Evolutionary conservation across 2,329 filamentous ascomycete species (phyloP).

Genomic region (Fusarium tuaranense): DNA sequence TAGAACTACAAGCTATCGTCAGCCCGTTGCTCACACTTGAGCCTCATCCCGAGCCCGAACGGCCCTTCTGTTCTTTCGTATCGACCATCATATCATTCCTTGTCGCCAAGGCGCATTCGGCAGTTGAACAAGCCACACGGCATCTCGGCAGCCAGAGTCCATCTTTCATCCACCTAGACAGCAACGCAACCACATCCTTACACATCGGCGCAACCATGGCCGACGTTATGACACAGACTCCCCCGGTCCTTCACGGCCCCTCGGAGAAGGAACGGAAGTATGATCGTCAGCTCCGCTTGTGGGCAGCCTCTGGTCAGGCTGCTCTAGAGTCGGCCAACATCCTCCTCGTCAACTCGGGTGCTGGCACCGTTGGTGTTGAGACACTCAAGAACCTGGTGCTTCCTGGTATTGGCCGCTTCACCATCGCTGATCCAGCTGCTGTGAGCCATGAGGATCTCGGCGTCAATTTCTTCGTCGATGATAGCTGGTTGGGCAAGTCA

Average conservation of each 20-base stretch:
- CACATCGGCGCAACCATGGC: slow-evolving; percentile 39
- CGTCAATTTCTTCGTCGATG: slow-evolving; percentile 96
- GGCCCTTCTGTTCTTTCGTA: slow-evolving; percentile 12
- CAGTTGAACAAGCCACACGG: neutral
- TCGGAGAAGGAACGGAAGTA: slow-evolving; percentile 81
- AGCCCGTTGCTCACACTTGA: slow-evolving; percentile 2
- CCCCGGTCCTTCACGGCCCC: slow-evolving; percentile 59
- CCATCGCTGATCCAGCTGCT: slow-evolving; percentile 82
- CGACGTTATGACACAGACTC: slow-evolving; percentile 47
- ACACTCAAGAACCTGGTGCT: slow-evolving; percentile 97
- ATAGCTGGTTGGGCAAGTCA: slow-evolving; percentile 78
- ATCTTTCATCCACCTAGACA: slow-evolving; percentile 13
- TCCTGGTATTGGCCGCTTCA: slow-evolving; percentile 91
- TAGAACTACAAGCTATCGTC: neutral
- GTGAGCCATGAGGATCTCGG: slow-evolving; percentile 89
- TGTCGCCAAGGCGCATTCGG: slow-evolving; percentile 9
- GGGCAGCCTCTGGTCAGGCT: slow-evolving; percentile 92
- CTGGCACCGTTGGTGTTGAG: slow-evolving; percentile 90
- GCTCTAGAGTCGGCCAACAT: slow-evolving; percentile 92
- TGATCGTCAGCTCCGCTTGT: slow-evolving; percentile 93
- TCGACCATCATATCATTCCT: slow-evolving; percentile 14
- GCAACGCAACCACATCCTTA: slow-evolving; percentile 4
- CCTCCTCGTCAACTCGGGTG: slow-evolving; percentile 87
- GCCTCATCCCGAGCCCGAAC: slow-evolving; percentile 5
- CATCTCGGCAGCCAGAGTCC: slow-evolving; percentile 1